phyloP scores from a whole-genome alignment of 163 green algal genomes.

The Chlorella variabilis region DNA sequence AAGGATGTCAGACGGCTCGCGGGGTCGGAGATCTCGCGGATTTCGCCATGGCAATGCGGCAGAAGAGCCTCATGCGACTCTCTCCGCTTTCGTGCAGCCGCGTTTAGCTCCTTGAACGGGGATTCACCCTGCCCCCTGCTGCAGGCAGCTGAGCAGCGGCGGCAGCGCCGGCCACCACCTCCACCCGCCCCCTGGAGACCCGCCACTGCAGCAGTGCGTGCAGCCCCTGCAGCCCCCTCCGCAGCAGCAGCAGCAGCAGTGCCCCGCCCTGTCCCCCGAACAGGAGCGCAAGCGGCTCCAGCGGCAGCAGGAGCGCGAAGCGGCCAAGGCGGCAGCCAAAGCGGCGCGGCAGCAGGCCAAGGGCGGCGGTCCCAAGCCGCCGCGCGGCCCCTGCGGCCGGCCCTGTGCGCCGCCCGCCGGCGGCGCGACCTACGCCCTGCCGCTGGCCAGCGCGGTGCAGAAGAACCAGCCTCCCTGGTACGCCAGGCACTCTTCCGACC shows the following conservation, averaged over 20 bases:
- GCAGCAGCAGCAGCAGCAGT: slow-evolving; percentile 12
- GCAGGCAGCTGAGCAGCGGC: too few species aligned
- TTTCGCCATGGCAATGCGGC: too few species aligned
- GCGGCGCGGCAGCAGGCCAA: neutral
- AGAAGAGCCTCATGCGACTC: too few species aligned
- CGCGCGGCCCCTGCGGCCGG: slow-evolving; percentile 12
- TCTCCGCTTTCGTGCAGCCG: too few species aligned
- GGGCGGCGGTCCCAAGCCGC: neutral
- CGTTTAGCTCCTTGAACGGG: too few species aligned
- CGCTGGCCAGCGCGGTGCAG: neutral
- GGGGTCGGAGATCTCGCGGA: too few species aligned
- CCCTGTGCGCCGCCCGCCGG: neutral
- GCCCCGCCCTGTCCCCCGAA: neutral
- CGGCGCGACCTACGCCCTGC: neutral
- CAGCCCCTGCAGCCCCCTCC: too few species aligned
- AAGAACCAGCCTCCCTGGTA: slow-evolving; percentile 11
- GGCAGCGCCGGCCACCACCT: too few species aligned
- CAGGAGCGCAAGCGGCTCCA: slow-evolving; percentile 5
- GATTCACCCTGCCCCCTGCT: too few species aligned
- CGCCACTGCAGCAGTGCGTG: too few species aligned
- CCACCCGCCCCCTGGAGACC: too few species aligned
- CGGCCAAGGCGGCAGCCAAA: neutral
- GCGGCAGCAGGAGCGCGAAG: slow-evolving; percentile 6
- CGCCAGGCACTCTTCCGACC: neutral
- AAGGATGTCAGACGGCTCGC: too few species aligned